Evolutionary conservation across 2,329 filamentous ascomycete genomes (phyloP).

Genomic region (Nemania diffusa): DNA sequence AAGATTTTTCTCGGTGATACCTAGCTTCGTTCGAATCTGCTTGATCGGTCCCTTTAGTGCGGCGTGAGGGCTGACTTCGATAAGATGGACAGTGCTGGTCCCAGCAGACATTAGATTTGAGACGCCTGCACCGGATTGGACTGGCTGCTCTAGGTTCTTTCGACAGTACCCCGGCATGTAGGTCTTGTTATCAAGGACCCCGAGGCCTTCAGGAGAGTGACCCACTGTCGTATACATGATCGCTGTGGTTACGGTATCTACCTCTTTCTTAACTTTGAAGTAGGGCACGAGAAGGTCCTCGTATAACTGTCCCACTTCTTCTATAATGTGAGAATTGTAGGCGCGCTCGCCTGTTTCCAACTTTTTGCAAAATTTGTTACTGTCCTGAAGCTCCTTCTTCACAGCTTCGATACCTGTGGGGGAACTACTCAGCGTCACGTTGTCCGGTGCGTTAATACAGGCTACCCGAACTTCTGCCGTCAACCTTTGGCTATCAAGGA

Average conservation of each 20-base stretch:
- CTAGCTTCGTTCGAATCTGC: conserved; percentile 41
- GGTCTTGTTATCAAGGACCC: background rate
- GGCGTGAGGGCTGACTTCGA: conserved; percentile 37
- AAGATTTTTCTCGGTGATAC: background rate
- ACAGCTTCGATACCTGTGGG: background rate
- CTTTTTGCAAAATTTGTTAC: background rate
- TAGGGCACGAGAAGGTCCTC: conserved; percentile 23
- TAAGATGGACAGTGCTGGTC: background rate
- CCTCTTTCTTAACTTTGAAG: background rate
- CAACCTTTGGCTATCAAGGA: conserved; percentile 16
- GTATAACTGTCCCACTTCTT: conserved; percentile 33
- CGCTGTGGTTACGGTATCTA: background rate
- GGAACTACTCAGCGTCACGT: conserved; percentile 34
- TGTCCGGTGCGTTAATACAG: conserved; percentile 39
- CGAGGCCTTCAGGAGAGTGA: background rate
- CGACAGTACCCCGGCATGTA: conserved; percentile 31
- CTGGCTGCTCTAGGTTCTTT: conserved; percentile 30
- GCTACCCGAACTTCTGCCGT: conserved; percentile 23
- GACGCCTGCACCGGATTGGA: conserved; percentile 27
- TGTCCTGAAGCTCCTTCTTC: background rate
- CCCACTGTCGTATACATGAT: conserved; percentile 38
- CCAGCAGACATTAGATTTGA: background rate
- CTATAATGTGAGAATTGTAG: conserved; percentile 38
- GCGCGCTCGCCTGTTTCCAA: conserved; percentile 19
- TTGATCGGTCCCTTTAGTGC: conserved; percentile 50